A percentile compares a stretch with the other conserved stretches of the same genome.
These are phyloP conservation scores for Leishmania turanica DNA, from an alignment of 208 protist species.

Conservation along the genomic window DNA sequence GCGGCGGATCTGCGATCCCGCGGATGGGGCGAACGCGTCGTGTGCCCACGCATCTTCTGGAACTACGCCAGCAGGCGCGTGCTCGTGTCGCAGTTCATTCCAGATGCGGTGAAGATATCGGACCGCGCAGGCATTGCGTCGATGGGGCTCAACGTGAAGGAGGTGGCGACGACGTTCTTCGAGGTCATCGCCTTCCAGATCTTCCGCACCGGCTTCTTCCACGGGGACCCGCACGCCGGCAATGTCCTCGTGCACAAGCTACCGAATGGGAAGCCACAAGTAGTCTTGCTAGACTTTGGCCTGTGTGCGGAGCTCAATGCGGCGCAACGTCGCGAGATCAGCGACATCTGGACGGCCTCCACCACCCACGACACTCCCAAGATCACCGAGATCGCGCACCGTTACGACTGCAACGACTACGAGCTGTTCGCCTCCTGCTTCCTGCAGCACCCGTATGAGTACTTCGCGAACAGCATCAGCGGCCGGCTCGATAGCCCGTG, in stretches of 20 bases:
- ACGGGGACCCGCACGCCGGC: conserved; percentile 94
- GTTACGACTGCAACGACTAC: conserved; percentile 76
- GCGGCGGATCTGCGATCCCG: conserved; percentile 64
- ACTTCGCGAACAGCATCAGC: conserved; percentile 34
- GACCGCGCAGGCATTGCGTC: conserved; percentile 64
- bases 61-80: conserved; percentile 69
- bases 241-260: conserved; percentile 92
- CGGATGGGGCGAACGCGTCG: conserved; percentile 76
- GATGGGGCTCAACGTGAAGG: conserved; percentile 52
- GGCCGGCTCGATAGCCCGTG: conserved; percentile 38
- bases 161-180: conserved; percentile 74
- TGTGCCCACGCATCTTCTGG: conserved; percentile 66
- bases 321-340: conserved; percentile 51
- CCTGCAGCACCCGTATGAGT: conserved; percentile 84
- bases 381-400: conserved; percentile 45
- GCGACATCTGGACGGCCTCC: conserved; percentile 78
- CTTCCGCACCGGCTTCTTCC: conserved; percentile 94
- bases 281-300: conserved; percentile 95
- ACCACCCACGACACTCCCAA: conserved; percentile 66
- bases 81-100: conserved; percentile 72
- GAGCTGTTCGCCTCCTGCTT: conserved; percentile 87
- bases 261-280: conserved; percentile 63
- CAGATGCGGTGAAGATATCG: conserved; percentile 75
- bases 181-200: conserved; percentile 94
- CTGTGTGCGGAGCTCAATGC: conserved; percentile 91